Evolutionary conservation across 257 asterid genomes (phyloP).

Genomic region (Eucommia ulmoides): DNA sequence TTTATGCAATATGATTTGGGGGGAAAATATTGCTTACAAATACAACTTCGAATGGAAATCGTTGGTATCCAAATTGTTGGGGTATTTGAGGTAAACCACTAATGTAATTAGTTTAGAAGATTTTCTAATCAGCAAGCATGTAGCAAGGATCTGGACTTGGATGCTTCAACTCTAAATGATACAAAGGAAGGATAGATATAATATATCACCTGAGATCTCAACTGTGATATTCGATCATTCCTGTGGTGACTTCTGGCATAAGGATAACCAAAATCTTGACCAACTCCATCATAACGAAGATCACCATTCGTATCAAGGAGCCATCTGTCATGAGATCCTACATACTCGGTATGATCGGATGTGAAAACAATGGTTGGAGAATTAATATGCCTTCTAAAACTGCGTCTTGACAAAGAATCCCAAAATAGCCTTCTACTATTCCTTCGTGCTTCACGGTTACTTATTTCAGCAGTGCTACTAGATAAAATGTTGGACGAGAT

Average conservation of each 20-base stretch:
- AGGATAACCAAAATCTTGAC: conserved; percentile 35
- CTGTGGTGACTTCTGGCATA: conserved; percentile 28
- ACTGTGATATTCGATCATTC: conserved; percentile 38
- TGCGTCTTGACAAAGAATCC: conserved; percentile 78
- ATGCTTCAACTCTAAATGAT: too few species aligned
- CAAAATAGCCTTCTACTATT: conserved; percentile 77
- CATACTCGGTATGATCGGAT: conserved; percentile 34
- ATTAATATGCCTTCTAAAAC: conserved; percentile 53
- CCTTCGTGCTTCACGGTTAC: conserved; percentile 45
- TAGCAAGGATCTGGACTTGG: too few species aligned
- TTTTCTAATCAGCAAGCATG: too few species aligned
- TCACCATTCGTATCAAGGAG: conserved; percentile 46
- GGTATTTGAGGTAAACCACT: too few species aligned
- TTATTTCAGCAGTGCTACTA: conserved; percentile 45
- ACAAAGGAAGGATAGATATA: not conserved
- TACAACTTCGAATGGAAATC: too few species aligned
- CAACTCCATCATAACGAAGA: conserved; percentile 37
- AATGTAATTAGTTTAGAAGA: too few species aligned
- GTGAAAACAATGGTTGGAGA: conserved; percentile 32
- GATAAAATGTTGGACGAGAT: conserved; percentile 34
- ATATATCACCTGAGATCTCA: conserved; percentile 76
- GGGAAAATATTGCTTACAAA: too few species aligned
- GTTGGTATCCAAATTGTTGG: too few species aligned
- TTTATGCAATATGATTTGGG: too few species aligned
- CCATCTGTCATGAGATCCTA: conserved; percentile 48